Base-by-base conservation (phyloP, 208 protist genomes). In the Naegleria gruberi region DNA sequence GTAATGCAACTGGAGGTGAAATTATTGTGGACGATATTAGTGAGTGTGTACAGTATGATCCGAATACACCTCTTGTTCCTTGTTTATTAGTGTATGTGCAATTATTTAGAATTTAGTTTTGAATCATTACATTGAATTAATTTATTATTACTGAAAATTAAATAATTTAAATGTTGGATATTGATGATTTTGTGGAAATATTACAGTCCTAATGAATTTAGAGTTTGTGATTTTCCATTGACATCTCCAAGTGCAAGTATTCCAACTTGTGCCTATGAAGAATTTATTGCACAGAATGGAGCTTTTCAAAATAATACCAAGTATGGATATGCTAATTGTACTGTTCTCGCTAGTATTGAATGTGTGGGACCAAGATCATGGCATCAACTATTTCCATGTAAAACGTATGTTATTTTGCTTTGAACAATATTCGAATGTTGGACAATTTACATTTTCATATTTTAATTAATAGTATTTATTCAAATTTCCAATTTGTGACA, bases 251-350 rank as follows among this genome's bases (percentile, higher is more conserved):
- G 2, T 0, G 7, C 15, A 8, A 26, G 82, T 15, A 42, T 86
- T 42, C 12, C 12, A 86, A 86, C 82, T 47, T 30, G 30, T 46
- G n/a, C 40, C 34, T 42, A 86, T 37, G 43, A 65, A 10, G 51
- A 65, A 10, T 30, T 65, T 10, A 23, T 65, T 1, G 30, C 15
- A 30, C 51, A 65, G 30, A 65, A 65, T 19, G 51, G 51, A 65
- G 51, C 30, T 65, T 65, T 30, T 65, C 15, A 10, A 30, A 10
- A 65, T 30, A 65, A 65, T 19, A 23, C 51, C 15, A 65, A 23
- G 30, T 65, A 65, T 65, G 82, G 82, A 86, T 46, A 47, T 34
- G 34, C 42, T 8, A 86, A 86, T 46, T 86, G 82, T 86, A 86
- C 82, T 26, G 82, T 86, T 26, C 4, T 46, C 2, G 5, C 37